phyloP scores from a whole-genome alignment of 345 rosid species.

The Sisymbrium altissimum region DNA sequence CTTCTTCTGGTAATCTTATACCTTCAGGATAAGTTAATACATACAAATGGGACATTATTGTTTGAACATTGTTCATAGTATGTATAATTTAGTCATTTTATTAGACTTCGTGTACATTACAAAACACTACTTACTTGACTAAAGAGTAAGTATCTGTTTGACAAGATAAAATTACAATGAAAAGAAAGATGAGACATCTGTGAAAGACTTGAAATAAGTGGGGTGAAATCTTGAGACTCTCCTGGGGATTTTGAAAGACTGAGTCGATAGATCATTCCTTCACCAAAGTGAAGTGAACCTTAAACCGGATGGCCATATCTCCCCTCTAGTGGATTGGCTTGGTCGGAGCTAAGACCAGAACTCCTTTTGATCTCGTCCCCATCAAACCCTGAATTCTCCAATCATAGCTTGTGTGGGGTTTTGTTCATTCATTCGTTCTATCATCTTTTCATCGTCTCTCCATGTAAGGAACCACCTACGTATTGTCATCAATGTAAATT shows the following conservation, averaged over 20 bases:
- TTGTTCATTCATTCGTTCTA: neutral
- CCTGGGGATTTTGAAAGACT: neutral
- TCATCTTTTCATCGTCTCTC: constrained; percentile 18
- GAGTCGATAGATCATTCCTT: neutral
- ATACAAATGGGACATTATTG: neutral
- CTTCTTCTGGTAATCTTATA: too few species aligned
- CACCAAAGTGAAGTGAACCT: neutral
- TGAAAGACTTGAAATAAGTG: neutral
- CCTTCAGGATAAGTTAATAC: too few species aligned
- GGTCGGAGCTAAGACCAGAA: neutral
- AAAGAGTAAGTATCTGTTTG: neutral
- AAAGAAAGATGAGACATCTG: neutral
- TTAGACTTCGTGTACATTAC: neutral
- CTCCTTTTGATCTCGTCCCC: neutral
- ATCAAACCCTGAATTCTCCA: neutral
- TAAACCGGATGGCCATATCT: neutral
- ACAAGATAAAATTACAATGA: neutral
- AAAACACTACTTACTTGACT: neutral
- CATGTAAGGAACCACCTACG: constrained; percentile 19
- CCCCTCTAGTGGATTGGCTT: neutral
- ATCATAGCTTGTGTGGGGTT: neutral
- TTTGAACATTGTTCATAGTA: neutral
- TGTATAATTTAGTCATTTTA: neutral
- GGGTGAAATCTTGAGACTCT: neutral
- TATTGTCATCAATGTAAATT: neutral